phyloP scores from a whole-genome alignment of 768 basidiomycete genomes.

The Kwoniella botswanensis region DNA sequence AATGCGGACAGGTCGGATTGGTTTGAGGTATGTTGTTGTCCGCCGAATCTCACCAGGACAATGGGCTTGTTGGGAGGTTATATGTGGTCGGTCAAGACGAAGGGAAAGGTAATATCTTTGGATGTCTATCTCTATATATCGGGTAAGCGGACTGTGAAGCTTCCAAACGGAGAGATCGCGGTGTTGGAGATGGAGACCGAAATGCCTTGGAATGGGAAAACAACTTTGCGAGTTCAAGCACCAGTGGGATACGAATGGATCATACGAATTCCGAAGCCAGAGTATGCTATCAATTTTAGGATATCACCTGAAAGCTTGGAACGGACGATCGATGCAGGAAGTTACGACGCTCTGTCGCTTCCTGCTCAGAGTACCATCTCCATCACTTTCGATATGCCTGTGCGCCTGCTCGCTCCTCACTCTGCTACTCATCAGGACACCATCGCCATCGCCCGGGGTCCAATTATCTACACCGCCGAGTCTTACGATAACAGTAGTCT shows the following conservation, averaged over 20 bases:
- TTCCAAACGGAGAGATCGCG: conserved; percentile 32
- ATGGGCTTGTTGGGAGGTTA: conserved; percentile 47
- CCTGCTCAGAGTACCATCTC: neutral
- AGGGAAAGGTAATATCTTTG: too few species aligned
- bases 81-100: conserved; percentile 35
- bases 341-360: neutral
- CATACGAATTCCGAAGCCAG: conserved; percentile 34
- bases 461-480: conserved; percentile 45
- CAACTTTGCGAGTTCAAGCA: conserved; percentile 11
- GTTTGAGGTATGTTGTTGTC: conserved; percentile 51
- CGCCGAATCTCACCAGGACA: conserved; percentile 41
- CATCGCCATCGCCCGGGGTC: conserved; percentile 38
- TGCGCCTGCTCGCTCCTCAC: conserved; percentile 34
- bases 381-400: conserved; percentile 31
- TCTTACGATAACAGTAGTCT: conserved; percentile 35
- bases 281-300: conserved; percentile 35
- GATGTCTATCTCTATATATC: conserved; percentile 37
- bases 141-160: conserved; percentile 27
- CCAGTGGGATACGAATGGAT: conserved; percentile 36
- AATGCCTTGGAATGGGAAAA: conserved; percentile 41
- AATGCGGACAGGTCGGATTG: conserved; percentile 33
- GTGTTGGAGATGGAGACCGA: conserved; percentile 28
- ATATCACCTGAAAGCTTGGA: too few species aligned
- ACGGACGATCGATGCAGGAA: neutral
- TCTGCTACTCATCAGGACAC: conserved; percentile 36